phyloP scores from a whole-genome alignment of 140 eudicot species.

The Stevia rebaudiana region DNA sequence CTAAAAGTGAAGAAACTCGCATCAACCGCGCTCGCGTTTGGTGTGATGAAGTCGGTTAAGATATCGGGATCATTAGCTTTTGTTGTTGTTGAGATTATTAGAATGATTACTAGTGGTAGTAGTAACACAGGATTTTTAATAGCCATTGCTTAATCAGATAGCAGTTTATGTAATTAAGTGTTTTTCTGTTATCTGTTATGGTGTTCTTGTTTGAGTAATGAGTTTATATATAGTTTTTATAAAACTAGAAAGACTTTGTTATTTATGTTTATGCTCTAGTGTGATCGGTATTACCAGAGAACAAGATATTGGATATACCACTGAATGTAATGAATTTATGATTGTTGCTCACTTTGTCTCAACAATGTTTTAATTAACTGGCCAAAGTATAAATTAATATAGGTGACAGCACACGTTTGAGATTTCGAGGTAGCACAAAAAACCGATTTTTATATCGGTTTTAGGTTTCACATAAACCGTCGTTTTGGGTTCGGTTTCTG shows the following conservation, averaged over 20 bases:
- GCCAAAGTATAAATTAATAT: not conserved
- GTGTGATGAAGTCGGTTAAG: slow-evolving; percentile 29
- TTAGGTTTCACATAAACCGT: too few species aligned
- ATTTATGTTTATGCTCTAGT: not conserved
- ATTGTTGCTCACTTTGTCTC: slow-evolving; percentile 4
- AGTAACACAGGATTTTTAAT: not conserved
- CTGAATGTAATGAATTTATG: not conserved
- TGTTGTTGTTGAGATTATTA: slow-evolving; percentile 21
- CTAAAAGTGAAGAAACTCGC: slow-evolving; percentile 32
- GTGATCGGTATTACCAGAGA: not conserved
- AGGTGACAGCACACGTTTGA: slow-evolving; percentile 15
- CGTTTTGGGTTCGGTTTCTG: too few species aligned
- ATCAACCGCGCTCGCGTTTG: slow-evolving; percentile 8
- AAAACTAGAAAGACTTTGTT: not conserved
- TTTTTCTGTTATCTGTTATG: not conserved
- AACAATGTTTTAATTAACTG: not conserved
- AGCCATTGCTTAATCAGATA: not conserved
- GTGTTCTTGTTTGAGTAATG: slow-evolving; percentile 2
- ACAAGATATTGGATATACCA: slow-evolving; percentile 21
- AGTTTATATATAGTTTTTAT: slow-evolving; percentile 15
- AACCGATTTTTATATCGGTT: too few species aligned
- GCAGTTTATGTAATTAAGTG: not conserved
- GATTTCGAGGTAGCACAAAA: slow-evolving; percentile 21
- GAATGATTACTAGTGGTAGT: slow-evolving; percentile 8
- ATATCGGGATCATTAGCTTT: slow-evolving; percentile 36